Conservation (phyloP, 805 yeast species). For the Ogataea nakhonphanomensis region DNA sequence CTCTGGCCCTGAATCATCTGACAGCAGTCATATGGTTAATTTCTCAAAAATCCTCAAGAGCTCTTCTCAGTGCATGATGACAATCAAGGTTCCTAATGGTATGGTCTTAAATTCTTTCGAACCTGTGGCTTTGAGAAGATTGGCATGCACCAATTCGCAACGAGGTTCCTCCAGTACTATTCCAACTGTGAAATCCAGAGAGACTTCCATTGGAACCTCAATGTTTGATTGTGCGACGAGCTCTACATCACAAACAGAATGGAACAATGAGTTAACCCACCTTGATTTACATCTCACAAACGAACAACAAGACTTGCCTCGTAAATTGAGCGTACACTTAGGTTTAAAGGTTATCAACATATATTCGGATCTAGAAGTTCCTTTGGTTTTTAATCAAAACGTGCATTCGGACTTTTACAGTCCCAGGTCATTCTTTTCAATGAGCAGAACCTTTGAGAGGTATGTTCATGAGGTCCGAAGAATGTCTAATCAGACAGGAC, state of each 20-base stretch:
- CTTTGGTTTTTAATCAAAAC: constrained; percentile 37
- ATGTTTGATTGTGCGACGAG: background rate
- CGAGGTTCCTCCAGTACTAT: no score
- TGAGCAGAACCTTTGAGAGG: constrained; percentile 9
- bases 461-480: constrained; percentile 3
- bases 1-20: background rate
- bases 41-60: background rate
- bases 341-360: constrained; percentile 11
- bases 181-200: no score
- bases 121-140: background rate
- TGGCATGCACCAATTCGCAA: background rate
- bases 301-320: constrained; percentile 10
- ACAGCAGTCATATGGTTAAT: no score
- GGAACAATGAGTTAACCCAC: background rate
- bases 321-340: constrained; percentile 2
- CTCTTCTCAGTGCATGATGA: background rate
- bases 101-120: background rate
- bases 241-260: constrained; percentile 1
- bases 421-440: background rate
- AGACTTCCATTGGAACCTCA: background rate
- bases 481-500: background rate
- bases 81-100: background rate
- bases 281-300: constrained; percentile 5
- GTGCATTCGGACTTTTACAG: constrained; percentile 16
- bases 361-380: constrained; percentile 27